Percentiles rank a stretch among this genome's conserved stretches.
These are phyloP conservation scores for Priceomyces carsonii DNA, from an alignment of 805 yeast genomes.

Conservation along the genomic window DNA sequence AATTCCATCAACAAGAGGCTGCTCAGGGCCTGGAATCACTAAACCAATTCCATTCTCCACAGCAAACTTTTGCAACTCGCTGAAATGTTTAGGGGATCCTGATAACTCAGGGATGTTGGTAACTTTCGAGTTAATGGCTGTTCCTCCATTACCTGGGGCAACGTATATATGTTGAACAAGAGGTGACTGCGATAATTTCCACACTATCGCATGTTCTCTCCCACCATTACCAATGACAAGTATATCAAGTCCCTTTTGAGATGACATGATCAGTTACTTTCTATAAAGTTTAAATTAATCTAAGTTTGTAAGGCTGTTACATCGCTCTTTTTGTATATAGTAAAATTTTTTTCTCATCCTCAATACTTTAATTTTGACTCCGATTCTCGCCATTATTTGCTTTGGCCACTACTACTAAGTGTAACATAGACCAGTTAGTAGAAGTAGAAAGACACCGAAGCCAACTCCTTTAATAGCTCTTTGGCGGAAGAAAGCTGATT, in stretches of 20 bases:
- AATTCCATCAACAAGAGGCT: constrained; percentile 95
- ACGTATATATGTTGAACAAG: constrained; percentile 74
- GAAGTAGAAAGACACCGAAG: too few relatives aligned
- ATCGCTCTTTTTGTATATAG: too few relatives aligned
- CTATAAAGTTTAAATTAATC: too few relatives aligned
- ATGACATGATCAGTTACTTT: constrained; percentile 12
- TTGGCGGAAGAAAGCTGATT: too few relatives aligned
- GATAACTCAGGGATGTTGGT: constrained; percentile 67
- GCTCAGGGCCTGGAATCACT: constrained; percentile 99
- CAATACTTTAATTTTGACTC: too few relatives aligned
- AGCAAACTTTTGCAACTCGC: constrained; percentile 72
- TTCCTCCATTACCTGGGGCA: constrained; percentile 98
- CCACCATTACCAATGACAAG: constrained; percentile 97
- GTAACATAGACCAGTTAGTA: too few relatives aligned
- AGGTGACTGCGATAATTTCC: constrained; percentile 83
- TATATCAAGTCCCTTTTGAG: constrained; percentile 45
- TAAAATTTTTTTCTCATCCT: too few relatives aligned
- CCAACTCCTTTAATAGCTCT: too few relatives aligned
- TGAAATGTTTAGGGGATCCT: constrained; percentile 66
- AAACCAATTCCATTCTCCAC: constrained; percentile 60
- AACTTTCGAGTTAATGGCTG: constrained; percentile 58
- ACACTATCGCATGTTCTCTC: constrained; percentile 95
- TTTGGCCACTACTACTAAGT: too few relatives aligned
- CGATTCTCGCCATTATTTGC: too few relatives aligned
- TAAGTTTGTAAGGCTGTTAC: too few relatives aligned